Evolutionary conservation across 2,329 filamentous ascomycete species (phyloP).

Genomic region (Podosphaera fusca): DNA sequence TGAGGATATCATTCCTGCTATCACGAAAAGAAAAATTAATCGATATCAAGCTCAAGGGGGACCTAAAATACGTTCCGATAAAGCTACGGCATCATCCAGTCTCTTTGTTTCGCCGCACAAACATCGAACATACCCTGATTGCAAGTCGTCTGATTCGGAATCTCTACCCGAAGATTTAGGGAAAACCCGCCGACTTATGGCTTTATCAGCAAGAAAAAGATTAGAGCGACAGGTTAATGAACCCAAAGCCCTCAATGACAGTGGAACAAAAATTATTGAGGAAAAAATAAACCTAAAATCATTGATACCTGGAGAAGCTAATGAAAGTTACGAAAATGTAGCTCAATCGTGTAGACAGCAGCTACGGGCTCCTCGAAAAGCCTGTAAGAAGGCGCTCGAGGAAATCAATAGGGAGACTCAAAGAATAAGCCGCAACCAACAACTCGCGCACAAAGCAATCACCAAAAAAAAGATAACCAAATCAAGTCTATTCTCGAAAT

Average conservation of each 20-base stretch:
- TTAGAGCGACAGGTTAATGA: slow-evolving; percentile 47
- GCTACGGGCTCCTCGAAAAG: slow-evolving; percentile 51
- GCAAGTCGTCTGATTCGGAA: slow-evolving; percentile 13
- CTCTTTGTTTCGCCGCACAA: slow-evolving; percentile 21
- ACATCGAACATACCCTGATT: slow-evolving; percentile 9
- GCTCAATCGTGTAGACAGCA: slow-evolving; percentile 46
- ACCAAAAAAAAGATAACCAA: slow-evolving; percentile 83
- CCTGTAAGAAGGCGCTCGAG: slow-evolving; percentile 82
- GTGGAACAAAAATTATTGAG: slow-evolving; percentile 12
- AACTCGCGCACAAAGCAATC: slow-evolving; percentile 70
- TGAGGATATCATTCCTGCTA: slow-evolving; percentile 8
- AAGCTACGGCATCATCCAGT: slow-evolving; percentile 12
- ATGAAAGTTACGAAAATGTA: slow-evolving; percentile 33
- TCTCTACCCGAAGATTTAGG: slow-evolving; percentile 22
- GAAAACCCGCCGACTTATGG: slow-evolving; percentile 39
- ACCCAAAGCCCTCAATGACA: slow-evolving; percentile 28
- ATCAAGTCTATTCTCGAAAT: slow-evolving; percentile 57
- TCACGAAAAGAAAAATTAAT: slow-evolving; percentile 12
- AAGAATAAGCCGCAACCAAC: slow-evolving; percentile 69
- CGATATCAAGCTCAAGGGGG: slow-evolving; percentile 7
- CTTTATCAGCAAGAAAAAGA: slow-evolving; percentile 50
- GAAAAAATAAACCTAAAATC: slow-evolving; percentile 24
- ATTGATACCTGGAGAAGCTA: slow-evolving; percentile 32
- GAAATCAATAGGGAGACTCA: slow-evolving; percentile 94
- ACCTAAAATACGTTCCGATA: slow-evolving; percentile 7